A percentile compares a stretch with the other conserved stretches of the same genome.
phyloP scores from a whole-genome alignment of 148 eudicot genomes.

The Heliamphora exappendiculata region DNA sequence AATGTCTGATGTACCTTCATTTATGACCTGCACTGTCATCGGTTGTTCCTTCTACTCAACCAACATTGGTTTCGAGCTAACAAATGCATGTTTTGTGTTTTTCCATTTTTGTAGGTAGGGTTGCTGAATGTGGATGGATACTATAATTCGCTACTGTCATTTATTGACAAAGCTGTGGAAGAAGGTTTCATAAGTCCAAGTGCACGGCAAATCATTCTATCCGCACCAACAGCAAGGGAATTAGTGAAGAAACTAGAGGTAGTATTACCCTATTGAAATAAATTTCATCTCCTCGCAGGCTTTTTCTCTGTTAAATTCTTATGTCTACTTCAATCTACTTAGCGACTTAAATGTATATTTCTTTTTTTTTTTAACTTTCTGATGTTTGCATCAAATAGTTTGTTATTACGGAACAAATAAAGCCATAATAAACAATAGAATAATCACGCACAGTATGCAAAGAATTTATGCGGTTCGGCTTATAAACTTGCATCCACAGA shows the following conservation, averaged over 20 bases:
- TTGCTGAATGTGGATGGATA: constrained; percentile 83
- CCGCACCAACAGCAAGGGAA: constrained; percentile 74
- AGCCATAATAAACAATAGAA: too few relatives aligned
- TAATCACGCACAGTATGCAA: too few relatives aligned
- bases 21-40: background rate
- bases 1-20: too few relatives aligned
- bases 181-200: constrained; percentile 76
- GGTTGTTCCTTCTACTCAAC: too few relatives aligned
- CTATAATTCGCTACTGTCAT: constrained; percentile 70
- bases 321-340: background rate
- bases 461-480: too few relatives aligned
- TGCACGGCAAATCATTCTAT: constrained; percentile 73
- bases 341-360: too few relatives aligned
- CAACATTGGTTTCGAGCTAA: background rate
- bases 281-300: background rate
- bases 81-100: background rate
- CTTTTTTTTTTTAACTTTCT: background rate
- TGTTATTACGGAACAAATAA: too few relatives aligned
- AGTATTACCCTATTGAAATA: constrained; percentile 4
- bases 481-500: too few relatives aligned
- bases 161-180: too few relatives aligned
- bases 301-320: background rate
- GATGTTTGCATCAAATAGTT: background rate
- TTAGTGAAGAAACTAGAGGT: constrained; percentile 76
- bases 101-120: constrained; percentile 50